A percentile compares a stretch with the other conserved stretches of the same genome.
These are phyloP conservation scores for Phytophthora quininea DNA, from an alignment of 352 stramenopile genomes.

Conservation along the genomic window DNA sequence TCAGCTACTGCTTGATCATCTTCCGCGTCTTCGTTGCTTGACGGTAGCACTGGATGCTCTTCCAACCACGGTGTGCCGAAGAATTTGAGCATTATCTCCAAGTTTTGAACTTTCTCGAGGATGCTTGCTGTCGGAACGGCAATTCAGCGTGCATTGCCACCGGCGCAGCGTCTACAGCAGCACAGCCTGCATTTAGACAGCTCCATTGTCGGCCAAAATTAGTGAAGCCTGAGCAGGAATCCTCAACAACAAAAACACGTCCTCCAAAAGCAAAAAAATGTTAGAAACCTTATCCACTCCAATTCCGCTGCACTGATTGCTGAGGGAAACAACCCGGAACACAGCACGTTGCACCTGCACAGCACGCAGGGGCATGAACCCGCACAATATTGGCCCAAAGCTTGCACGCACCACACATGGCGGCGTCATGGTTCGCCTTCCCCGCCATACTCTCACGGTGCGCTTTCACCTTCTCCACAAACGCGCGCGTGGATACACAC, in stretches of 20 bases:
- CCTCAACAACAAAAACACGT: background rate
- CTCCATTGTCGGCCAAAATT: constrained; percentile 10
- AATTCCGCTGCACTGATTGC: constrained; percentile 4
- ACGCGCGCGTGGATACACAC: constrained; percentile 58
- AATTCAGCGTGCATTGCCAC: background rate
- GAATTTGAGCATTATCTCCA: constrained; percentile 59
- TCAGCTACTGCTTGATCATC: constrained; percentile 11
- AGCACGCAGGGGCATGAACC: constrained; percentile 40
- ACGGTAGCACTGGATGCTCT: background rate
- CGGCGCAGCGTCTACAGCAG: background rate
- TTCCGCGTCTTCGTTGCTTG: constrained; percentile 28
- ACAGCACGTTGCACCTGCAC: constrained; percentile 22
- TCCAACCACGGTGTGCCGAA: constrained; percentile 41
- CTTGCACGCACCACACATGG: constrained; percentile 61
- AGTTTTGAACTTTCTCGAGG: too few relatives aligned
- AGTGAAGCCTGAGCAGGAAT: background rate
- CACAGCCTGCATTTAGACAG: background rate
- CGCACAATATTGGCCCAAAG: constrained; percentile 55
- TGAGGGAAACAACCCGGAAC: constrained; percentile 48
- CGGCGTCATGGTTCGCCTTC: constrained; percentile 31
- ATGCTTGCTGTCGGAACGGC: too few relatives aligned
- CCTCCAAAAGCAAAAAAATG: constrained; percentile 8
- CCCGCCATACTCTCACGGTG: constrained; percentile 38
- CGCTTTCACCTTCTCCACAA: constrained; percentile 55
- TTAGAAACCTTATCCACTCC: background rate